phyloP scores from a whole-genome alignment of 2,329 filamentous ascomycete species.

The Microcyclospora pomicola region DNA sequence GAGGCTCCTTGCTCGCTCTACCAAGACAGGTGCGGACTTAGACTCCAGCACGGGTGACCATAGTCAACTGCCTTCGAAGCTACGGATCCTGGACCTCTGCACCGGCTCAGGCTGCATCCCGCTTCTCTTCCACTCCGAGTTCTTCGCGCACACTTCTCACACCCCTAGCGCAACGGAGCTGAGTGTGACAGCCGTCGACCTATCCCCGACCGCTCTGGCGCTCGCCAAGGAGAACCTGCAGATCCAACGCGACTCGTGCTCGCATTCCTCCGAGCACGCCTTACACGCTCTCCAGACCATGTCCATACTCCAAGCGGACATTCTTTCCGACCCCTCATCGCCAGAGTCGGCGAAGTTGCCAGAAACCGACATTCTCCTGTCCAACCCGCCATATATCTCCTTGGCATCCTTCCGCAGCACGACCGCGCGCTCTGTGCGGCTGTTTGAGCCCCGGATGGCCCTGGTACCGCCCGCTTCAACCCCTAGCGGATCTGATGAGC shows the following conservation, averaged over 20 bases:
- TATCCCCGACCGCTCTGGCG: slow-evolving; percentile 50
- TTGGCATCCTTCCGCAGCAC: slow-evolving; percentile 44
- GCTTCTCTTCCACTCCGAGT: slow-evolving; percentile 54
- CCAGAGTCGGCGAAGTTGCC: background rate
- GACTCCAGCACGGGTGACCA: background rate
- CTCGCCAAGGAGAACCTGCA: slow-evolving; percentile 54
- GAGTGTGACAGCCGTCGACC: slow-evolving; percentile 56
- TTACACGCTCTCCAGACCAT: background rate
- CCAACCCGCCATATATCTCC: slow-evolving; percentile 89
- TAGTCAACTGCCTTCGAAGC: slow-evolving; percentile 8
- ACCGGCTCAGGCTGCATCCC: slow-evolving; percentile 86
- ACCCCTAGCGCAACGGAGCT: slow-evolving; percentile 21
- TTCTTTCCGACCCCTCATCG: too few relatives aligned
- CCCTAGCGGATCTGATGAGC: too few relatives aligned
- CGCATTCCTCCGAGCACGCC: background rate
- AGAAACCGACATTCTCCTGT: slow-evolving; percentile 51
- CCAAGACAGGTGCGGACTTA: slow-evolving; percentile 2
- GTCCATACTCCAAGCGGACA: background rate
- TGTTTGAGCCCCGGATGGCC: slow-evolving; percentile 67
- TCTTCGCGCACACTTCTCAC: slow-evolving; percentile 24
- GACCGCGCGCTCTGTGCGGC: slow-evolving; percentile 61
- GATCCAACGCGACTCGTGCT: slow-evolving; percentile 21
- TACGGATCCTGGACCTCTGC: slow-evolving; percentile 71
- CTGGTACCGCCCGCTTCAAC: slow-evolving; percentile 46
- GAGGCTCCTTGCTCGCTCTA: background rate